Base-by-base conservation (phyloP, 768 basidiomycete species). In the Lanmaoa pseudosensibilis region DNA sequence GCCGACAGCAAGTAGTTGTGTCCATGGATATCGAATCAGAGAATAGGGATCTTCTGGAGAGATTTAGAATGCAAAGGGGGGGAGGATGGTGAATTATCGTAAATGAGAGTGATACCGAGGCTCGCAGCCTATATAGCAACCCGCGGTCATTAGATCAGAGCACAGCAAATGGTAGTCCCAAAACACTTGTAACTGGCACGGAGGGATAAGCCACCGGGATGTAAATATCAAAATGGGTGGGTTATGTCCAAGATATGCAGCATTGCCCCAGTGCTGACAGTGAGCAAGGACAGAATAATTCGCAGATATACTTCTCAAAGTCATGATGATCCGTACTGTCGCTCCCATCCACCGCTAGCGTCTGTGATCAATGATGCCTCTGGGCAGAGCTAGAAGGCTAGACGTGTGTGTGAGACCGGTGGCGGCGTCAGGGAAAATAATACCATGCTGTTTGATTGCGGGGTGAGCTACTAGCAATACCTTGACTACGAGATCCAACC, bases 101-200 rank as follows among this genome's bases (percentile, higher is more conserved):
- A 54, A 41, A 46, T 32, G 47, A 15, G 27, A 15, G 40, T 19
- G 32, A 37, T 45, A 33, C 38, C 25, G 23, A 36, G 40, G 13
- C 19, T 43, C 43, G 55, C 62, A 51, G 50, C 33, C 34, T 68
- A 68, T 68, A 68, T 66, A 68, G 39, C 43, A 13, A 34, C 32
- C 19, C 16, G 51, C 49, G 9, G 53, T 13, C 32, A 61, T 54
- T 57, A 45, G 54, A 57, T 62, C 59, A 51, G 25, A 18, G 46
- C 65, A 66, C 63, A 68, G 65, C 52, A 62, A 49, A 11, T 1
- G 21, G 10, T 23, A 33, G 33, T 54, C 16, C 44, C 16, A 19
- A 3, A 39, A 46, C 38, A 49, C 18, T 23, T n/a, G 6, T 27
- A 40, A 49, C 44, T 18, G 55, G 43, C 36, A 50, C 60, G 57